phyloP scores from a whole-genome alignment of 1,139 yeast genomes.

The Candida labiduridarum region DNA sequence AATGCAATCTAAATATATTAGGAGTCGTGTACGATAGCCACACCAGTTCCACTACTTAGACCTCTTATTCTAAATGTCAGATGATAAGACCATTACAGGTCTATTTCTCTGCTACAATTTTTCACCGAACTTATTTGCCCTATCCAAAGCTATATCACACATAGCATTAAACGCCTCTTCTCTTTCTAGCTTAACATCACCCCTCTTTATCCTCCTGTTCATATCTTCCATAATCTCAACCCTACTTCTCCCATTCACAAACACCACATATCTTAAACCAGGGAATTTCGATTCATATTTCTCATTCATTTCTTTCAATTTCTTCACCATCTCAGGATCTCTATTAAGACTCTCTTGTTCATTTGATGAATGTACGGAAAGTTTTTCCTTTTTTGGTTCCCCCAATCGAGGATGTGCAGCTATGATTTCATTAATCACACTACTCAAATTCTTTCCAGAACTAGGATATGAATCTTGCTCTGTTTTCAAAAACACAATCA shows the following conservation, averaged over 20 bases:
- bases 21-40: conserved; percentile 2
- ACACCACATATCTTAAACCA: conserved; percentile 85
- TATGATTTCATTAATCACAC: conserved; percentile 52
- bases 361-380: conserved; percentile 65
- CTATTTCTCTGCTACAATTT: conserved; percentile 20
- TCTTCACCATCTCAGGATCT: conserved; percentile 46
- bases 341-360: conserved; percentile 70
- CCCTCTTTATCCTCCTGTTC: conserved; percentile 58
- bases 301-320: conserved; percentile 56
- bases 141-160: conserved; percentile 87
- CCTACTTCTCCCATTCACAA: conserved; percentile 81
- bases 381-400: conserved; percentile 45
- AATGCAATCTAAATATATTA: neutral
- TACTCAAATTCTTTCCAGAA: conserved; percentile 23
- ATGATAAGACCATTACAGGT: neutral
- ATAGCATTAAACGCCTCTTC: conserved; percentile 74
- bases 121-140: conserved; percentile 56
- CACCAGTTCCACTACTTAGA: neutral
- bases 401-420: conserved; percentile 94
- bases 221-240: conserved; percentile 67
- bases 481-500: conserved; percentile 35
- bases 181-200: conserved; percentile 57
- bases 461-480: conserved; percentile 23
- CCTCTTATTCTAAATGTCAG: neutral
- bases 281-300: conserved; percentile 72